Evolutionary conservation across 2,329 filamentous ascomycete species (phyloP), one percentile per base, ranked within the genome.

Genomic region (Aspergillus sp.): DNA sequence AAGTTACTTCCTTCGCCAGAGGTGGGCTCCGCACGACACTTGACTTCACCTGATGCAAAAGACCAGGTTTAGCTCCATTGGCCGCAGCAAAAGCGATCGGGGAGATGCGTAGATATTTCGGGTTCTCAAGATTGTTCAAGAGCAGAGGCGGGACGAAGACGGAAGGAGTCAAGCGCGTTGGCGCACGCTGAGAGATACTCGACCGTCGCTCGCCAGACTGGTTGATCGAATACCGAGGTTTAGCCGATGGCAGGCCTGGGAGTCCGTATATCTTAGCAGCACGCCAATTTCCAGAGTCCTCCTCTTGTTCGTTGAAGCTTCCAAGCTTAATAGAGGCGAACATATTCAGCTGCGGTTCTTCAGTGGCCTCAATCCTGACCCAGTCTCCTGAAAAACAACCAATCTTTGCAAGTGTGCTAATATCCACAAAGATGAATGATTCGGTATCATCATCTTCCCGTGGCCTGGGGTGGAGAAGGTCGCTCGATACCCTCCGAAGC

Each of bases 341-440:
- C 85, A 89, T 61, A 36, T 79, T 78, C n/a, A 73, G 55, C 58
- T 77, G 75, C 2, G 91, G 90, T 71, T 92, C 91, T 65, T 90
- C 85, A 0, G 91, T 85, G 5, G 87, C 84, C 77, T 97, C 92
- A 10, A 97, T 82, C 21, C 90, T 88, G 10, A 97, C 92, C 95
- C 95, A 99, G 72, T 99, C 95, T 30, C 95, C 95, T 0, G 94
- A 98, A 73, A 99, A 99, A 75, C 94, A 98, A 15, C 94, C 93
- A 57, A 99, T 89, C 67, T 93, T 92, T 13, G 91, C 89, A 19
- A 99, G 78, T 1, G 91, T 91, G 59, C 87, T 89, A 7, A 96
- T 89, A 69, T 97, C 92, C 5, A 99, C 93, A 70, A 94, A 99
- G 2, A 98, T 85, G 51, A 95, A 88, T 1, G 91, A 89, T 67